phyloP scores from a whole-genome alignment of 108 stramenopile species.

The Skeletonema potamos region DNA sequence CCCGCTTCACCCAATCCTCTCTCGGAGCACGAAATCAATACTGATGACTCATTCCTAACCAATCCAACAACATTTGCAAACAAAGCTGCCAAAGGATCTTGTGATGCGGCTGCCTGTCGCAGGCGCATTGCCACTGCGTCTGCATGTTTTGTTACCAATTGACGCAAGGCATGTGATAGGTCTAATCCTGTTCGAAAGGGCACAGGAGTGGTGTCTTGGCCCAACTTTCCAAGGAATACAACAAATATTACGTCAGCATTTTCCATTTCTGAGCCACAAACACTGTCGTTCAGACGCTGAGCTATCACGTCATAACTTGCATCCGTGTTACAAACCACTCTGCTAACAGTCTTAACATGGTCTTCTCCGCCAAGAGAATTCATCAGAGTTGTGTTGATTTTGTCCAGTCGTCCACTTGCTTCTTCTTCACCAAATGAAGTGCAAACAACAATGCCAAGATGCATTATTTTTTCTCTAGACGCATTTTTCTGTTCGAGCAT shows the following conservation, averaged over 20 bases:
- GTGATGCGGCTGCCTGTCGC: slow-evolving; percentile 54
- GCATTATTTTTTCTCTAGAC: slow-evolving; percentile 7
- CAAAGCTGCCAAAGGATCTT: slow-evolving; percentile 54
- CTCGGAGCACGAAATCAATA: slow-evolving; percentile 57
- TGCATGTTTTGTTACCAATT: slow-evolving; percentile 47
- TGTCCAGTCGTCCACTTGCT: not conserved
- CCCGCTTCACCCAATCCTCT: slow-evolving; percentile 60
- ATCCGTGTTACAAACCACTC: not conserved
- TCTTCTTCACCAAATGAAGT: not conserved
- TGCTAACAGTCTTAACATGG: slow-evolving; percentile 3
- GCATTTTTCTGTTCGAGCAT: slow-evolving; percentile 7
- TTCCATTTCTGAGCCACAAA: slow-evolving; percentile 28
- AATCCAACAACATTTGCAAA: slow-evolving; percentile 74
- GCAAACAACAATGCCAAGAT: slow-evolving; percentile 24
- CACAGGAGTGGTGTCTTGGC: not conserved
- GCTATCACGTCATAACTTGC: slow-evolving; percentile 2
- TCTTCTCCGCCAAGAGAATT: slow-evolving; percentile 12
- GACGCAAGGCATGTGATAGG: slow-evolving; percentile 28
- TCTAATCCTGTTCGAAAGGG: slow-evolving; percentile 51
- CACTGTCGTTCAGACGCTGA: slow-evolving; percentile 16
- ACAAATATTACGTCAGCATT: slow-evolving; percentile 42
- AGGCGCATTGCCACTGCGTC: slow-evolving; percentile 61
- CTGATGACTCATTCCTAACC: slow-evolving; percentile 41
- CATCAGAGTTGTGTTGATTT: not conserved
- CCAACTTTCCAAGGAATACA: slow-evolving; percentile 23